These are phyloP conservation scores for Lichina pygmaea DNA, from an alignment of 495 filamentous ascomycete species.

Conservation along the genomic window DNA sequence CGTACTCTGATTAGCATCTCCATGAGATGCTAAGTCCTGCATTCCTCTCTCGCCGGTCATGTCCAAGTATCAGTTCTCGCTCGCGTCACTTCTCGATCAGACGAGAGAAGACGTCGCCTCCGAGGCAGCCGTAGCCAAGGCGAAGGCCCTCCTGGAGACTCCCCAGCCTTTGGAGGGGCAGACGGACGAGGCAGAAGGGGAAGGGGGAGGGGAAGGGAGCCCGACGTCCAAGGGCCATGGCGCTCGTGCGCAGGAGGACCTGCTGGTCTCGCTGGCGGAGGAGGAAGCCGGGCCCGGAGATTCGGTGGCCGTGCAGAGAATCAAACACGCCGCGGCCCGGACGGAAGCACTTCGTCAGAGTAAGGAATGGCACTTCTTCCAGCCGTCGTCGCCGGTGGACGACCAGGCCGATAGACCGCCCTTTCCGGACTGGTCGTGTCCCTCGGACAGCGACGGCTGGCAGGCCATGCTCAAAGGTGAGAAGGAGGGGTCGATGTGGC, in stretches of 20 bases:
- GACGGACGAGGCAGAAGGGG: constrained; percentile 20
- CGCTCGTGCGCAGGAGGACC: background rate
- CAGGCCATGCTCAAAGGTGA: too few species aligned
- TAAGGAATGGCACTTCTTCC: constrained; percentile 43
- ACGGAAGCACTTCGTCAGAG: constrained; percentile 39
- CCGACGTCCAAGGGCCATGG: background rate
- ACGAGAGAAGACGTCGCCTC: constrained; percentile 26
- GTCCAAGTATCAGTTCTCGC: constrained; percentile 35
- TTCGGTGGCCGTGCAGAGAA: constrained; percentile 11
- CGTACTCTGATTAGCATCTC: too few species aligned
- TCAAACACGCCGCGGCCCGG: constrained; percentile 38
- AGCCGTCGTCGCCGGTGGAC: constrained; percentile 3
- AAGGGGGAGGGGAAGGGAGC: constrained; percentile 14
- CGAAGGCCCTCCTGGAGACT: constrained; percentile 13
- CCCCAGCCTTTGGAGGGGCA: background rate
- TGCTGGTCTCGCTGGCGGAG: background rate
- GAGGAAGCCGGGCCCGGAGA: background rate
- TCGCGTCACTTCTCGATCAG: constrained; percentile 36
- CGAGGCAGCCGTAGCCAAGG: constrained; percentile 26
- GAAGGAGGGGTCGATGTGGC: too few species aligned
- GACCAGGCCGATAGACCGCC: background rate
- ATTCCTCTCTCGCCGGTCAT: constrained; percentile 3
- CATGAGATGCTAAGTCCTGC: constrained; percentile 2
- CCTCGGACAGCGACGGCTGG: too few species aligned
- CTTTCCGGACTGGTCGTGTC: background rate